Percentiles rank a stretch among this genome's conserved stretches.
Conservation (phyloP, 768 basidiomycete species). For the Galerina marginata region DNA sequence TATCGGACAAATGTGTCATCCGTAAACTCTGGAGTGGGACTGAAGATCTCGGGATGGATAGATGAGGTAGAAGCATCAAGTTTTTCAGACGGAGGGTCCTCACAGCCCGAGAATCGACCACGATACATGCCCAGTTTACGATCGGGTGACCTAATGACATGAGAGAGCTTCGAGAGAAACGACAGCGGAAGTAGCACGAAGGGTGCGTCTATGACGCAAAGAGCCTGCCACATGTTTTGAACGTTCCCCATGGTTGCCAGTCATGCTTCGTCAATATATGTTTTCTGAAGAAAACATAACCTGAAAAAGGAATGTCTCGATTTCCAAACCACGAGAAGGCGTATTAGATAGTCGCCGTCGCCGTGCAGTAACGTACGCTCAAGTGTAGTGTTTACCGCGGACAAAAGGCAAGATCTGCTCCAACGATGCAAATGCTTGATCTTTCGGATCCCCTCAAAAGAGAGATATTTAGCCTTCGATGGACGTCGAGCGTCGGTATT, state of each 20-base stretch:
- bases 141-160: constrained; percentile 9
- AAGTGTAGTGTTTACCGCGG: no score
- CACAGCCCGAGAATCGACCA: neutral
- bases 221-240: neutral
- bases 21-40: constrained; percentile 8
- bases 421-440: no score
- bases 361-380: no score
- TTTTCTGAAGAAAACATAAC: constrained; percentile 3
- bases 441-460: no score
- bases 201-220: constrained; percentile 6
- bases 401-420: no score
- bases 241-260: neutral
- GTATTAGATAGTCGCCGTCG: no score
- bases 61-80: neutral
- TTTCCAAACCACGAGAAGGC: neutral
- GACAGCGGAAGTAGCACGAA: neutral
- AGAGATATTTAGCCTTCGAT: no score
- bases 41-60: constrained; percentile 1
- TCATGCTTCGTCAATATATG: neutral
- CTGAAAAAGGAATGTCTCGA: neutral
- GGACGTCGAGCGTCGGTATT: no score
- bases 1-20: neutral
- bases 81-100: neutral
- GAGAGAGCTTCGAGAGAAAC: neutral
- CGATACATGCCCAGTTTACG: neutral